Percentiles rank a stretch among this genome's conserved stretches.
phyloP scores from a whole-genome alignment of 2,329 filamentous ascomycete genomes.

The Apiospora koreana region DNA sequence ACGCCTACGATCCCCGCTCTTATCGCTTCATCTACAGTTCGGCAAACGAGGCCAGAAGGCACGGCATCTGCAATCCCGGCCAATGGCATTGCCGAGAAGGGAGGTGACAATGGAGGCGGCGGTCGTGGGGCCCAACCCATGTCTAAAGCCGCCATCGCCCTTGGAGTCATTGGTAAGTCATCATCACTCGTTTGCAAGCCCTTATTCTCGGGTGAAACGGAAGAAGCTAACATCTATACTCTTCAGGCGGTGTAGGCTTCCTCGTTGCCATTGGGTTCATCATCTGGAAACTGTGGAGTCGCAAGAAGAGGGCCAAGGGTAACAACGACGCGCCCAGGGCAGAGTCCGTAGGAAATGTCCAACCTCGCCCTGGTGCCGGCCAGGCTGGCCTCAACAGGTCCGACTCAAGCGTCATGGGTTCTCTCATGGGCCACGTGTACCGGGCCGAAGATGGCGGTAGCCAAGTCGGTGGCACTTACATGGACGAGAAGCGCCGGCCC shows the following conservation, averaged over 20 bases:
- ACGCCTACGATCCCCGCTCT: neutral
- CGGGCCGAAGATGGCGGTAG: neutral
- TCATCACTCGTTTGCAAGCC: neutral
- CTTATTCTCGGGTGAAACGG: too few species aligned
- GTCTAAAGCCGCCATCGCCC: slow-evolving; percentile 2
- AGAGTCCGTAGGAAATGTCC: neutral
- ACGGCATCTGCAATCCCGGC: neutral
- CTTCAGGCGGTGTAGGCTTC: neutral
- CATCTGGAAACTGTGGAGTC: slow-evolving; percentile 9
- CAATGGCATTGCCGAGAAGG: neutral
- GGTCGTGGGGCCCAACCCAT: neutral
- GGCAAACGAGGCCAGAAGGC: neutral
- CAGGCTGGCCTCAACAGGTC: neutral
- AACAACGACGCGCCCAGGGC: neutral
- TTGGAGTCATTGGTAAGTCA: slow-evolving; percentile 4
- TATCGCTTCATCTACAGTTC: neutral
- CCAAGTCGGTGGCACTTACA: neutral
- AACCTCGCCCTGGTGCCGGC: neutral
- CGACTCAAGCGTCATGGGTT: slow-evolving; percentile 13
- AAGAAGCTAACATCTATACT: neutral
- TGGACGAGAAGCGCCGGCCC: slow-evolving; percentile 11
- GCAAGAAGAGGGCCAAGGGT: neutral
- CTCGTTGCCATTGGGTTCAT: slow-evolving; percentile 5
- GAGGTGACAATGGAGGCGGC: neutral
- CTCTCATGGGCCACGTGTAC: slow-evolving; percentile 13